phyloP scores from a whole-genome alignment of 805 yeast genomes.

The Ogataea siamensis region DNA sequence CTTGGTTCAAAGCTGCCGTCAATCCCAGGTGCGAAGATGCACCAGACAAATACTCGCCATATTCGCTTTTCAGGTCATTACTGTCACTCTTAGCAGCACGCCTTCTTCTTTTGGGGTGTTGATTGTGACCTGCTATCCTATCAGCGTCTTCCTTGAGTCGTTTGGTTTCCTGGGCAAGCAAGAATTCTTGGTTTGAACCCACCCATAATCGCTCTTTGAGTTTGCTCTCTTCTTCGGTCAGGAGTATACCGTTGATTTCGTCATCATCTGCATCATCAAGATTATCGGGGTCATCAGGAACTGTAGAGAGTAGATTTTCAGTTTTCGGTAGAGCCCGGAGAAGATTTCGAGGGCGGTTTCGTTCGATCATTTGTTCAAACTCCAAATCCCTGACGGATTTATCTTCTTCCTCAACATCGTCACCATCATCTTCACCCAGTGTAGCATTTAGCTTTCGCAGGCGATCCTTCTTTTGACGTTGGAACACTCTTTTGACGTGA shows the following conservation, averaged over 20 bases:
- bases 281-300: slow-evolving; percentile 60
- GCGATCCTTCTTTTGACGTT: slow-evolving; percentile 27
- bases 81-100: slow-evolving; percentile 26
- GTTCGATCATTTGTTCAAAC: slow-evolving; percentile 37
- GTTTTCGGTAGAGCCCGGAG: slow-evolving; percentile 56
- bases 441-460: slow-evolving; percentile 19
- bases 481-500: slow-evolving; percentile 31
- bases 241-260: slow-evolving; percentile 59
- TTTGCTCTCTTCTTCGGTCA: slow-evolving; percentile 66
- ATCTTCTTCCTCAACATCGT: slow-evolving; percentile 11
- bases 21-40: slow-evolving; percentile 31
- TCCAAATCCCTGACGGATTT: slow-evolving; percentile 28
- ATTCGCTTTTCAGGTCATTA: slow-evolving; percentile 27
- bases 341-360: slow-evolving; percentile 54
- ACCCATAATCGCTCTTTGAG: slow-evolving; percentile 87
- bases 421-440: slow-evolving; percentile 11
- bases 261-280: slow-evolving; percentile 82
- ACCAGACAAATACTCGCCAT: slow-evolving; percentile 25
- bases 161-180: slow-evolving; percentile 82
- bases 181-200: slow-evolving; percentile 80
- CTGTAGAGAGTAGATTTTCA: slow-evolving; percentile 45
- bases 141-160: slow-evolving; percentile 85
- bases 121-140: slow-evolving; percentile 72
- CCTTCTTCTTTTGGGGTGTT: slow-evolving; percentile 46
- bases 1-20: slow-evolving; percentile 45